phyloP scores from a whole-genome alignment of 768 basidiomycete genomes.

The Cystoderma amianthinum region DNA sequence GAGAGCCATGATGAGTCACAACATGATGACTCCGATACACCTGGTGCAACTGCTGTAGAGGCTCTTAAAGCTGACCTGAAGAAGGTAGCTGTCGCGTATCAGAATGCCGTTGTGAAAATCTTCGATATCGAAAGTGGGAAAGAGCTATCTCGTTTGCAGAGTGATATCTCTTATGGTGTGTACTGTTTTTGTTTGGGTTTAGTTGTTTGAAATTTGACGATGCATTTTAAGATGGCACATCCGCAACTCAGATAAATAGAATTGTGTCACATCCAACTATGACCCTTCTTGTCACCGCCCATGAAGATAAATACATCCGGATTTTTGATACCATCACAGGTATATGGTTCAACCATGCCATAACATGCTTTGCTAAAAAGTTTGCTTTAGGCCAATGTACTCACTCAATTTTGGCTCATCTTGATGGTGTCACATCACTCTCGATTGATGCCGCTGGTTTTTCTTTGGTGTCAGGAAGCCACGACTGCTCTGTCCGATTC shows the following conservation, averaged over 20 bases:
- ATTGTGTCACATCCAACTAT: constrained; percentile 88
- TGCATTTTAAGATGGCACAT: constrained; percentile 56
- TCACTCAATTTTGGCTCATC: constrained; percentile 84
- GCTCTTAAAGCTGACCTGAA: constrained; percentile 78
- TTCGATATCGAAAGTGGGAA: constrained; percentile 89
- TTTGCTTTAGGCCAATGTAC: constrained; percentile 66
- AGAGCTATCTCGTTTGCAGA: constrained; percentile 57
- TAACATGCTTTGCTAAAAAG: constrained; percentile 3
- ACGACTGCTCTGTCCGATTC: constrained; percentile 91
- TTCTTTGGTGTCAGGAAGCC: constrained; percentile 82
- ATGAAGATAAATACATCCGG: constrained; percentile 91
- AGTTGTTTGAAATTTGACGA: no score
- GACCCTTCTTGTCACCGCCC: constrained; percentile 80
- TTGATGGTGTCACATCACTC: constrained; percentile 87
- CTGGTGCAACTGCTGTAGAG: constrained; percentile 79
- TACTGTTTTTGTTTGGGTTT: background rate
- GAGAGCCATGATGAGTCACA: constrained; percentile 41
- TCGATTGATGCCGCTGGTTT: constrained; percentile 86
- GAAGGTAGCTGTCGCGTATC: constrained; percentile 86
- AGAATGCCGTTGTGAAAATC: constrained; percentile 83
- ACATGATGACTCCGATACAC: constrained; percentile 43
- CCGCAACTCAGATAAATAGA: constrained; percentile 76
- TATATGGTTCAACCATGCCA: constrained; percentile 23
- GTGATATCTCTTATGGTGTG: constrained; percentile 51
- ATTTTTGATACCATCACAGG: constrained; percentile 83